Conservation (phyloP, 345 rosid genomes). For the Arabidopsis thaliana region DNA sequence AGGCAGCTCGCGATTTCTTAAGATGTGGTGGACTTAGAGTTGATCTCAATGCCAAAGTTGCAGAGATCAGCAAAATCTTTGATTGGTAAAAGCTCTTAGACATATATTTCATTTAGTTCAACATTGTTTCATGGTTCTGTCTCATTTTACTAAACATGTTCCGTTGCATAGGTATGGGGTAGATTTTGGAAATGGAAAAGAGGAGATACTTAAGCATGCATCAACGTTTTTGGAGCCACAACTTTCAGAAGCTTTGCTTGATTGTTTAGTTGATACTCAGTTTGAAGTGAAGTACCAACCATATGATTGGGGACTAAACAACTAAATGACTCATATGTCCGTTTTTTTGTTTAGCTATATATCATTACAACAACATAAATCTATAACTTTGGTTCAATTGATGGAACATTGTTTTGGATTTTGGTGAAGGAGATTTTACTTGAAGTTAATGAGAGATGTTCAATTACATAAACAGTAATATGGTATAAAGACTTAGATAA, state of each 20-base stretch:
- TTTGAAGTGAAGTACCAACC: conserved; percentile 75
- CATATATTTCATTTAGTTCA: conserved; percentile 1
- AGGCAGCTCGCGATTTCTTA: conserved; percentile 70
- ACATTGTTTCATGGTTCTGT: not conserved
- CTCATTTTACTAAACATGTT: not conserved
- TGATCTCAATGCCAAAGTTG: conserved; percentile 60
- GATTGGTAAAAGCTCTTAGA: conserved; percentile 59
- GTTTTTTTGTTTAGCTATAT: not conserved
- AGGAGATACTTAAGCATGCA: conserved; percentile 76
- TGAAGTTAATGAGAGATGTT: no score
- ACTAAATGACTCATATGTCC: conserved; percentile 37
- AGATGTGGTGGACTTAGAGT: conserved; percentile 72
- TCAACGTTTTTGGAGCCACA: conserved; percentile 73
- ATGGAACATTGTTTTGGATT: not conserved
- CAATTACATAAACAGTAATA: no score
- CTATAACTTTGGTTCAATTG: conserved; percentile 1
- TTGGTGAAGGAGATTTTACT: not conserved
- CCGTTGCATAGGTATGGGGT: conserved; percentile 58
- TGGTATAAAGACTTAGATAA: no score
- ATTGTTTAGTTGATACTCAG: conserved; percentile 63
- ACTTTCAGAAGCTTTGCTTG: conserved; percentile 62
- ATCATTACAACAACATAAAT: not conserved
- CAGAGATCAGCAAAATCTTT: conserved; percentile 65
- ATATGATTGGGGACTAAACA: conserved; percentile 82
- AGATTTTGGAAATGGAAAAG: conserved; percentile 80